A percentile compares a stretch with the other conserved stretches of the same genome.
Evolutionary conservation across 2,329 filamentous ascomycete genomes (phyloP).

Genomic region (Tolypocladium paradoxum): DNA sequence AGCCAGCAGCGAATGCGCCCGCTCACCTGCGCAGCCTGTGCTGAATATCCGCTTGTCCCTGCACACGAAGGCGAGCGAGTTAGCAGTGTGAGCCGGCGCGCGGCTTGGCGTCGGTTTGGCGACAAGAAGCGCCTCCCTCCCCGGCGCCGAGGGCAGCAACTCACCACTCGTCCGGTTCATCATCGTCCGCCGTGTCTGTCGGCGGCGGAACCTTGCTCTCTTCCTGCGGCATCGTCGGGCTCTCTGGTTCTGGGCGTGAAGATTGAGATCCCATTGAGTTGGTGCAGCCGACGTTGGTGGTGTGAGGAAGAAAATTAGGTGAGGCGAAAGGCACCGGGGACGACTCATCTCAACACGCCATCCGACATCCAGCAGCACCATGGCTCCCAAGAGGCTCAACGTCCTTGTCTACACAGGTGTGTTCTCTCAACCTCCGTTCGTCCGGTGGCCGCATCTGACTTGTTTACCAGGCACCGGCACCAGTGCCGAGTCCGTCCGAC

Average conservation of each 20-base stretch:
- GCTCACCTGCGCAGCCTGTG: conserved; percentile 78
- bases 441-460: conserved; percentile 3
- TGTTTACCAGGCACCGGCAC: conserved; percentile 60
- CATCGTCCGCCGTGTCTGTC: conserved; percentile 33
- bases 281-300: background rate
- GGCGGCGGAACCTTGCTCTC: conserved; percentile 31
- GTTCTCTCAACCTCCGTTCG: background rate
- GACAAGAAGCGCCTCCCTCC: conserved; percentile 12
- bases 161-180: conserved; percentile 94
- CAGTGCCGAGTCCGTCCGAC: conserved; percentile 78
- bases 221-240: conserved; percentile 36
- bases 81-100: conserved; percentile 1
- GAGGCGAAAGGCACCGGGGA: background rate
- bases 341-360: background rate
- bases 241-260: conserved; percentile 1
- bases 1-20: background rate
- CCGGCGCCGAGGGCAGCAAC: background rate
- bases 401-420: conserved; percentile 84
- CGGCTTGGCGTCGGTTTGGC: conserved; percentile 15
- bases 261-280: conserved; percentile 5
- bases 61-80: conserved; percentile 3
- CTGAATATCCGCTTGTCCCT: conserved; percentile 98
- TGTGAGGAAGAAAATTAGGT: conserved; percentile 3
- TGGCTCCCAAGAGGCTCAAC: conserved; percentile 67
- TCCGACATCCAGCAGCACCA: conserved; percentile 19